These are phyloP conservation scores for Synchytrium microbalum DNA, from an alignment of 371 early-diverging fungal species.

Conservation along the genomic window DNA sequence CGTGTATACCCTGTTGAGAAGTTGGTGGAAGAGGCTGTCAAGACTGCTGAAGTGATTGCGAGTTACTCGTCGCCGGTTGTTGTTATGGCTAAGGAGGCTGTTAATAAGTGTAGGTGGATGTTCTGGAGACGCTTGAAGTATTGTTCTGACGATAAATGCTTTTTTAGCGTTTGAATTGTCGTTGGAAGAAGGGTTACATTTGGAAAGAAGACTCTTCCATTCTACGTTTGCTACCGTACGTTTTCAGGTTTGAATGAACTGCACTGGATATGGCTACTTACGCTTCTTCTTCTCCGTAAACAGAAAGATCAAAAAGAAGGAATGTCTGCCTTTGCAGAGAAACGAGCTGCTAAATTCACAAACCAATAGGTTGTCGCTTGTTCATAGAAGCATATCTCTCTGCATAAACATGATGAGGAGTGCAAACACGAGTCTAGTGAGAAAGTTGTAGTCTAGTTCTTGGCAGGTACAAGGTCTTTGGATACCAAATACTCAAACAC, in stretches of 20 bases:
- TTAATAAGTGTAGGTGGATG: conserved; percentile 69
- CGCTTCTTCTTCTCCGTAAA: conserved; percentile 6
- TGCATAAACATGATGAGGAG: too few relatives aligned
- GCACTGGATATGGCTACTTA: too few relatives aligned
- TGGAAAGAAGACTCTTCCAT: conserved; percentile 94
- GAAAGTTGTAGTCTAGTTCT: too few relatives aligned
- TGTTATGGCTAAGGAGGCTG: conserved; percentile 93
- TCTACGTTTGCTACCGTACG: conserved; percentile 80
- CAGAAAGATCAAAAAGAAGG: conserved; percentile 95
- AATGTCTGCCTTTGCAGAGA: conserved; percentile 93
- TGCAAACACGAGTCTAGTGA: too few relatives aligned
- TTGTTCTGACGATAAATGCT: background rate
- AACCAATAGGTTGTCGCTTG: conserved; percentile 82
- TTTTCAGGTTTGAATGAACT: too few relatives aligned
- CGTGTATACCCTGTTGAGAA: conserved; percentile 80
- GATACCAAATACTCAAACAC: too few relatives aligned
- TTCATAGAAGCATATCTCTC: too few relatives aligned
- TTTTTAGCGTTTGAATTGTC: conserved; percentile 76
- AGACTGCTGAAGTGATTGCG: conserved; percentile 82
- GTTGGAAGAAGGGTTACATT: conserved; percentile 76
- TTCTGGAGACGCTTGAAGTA: background rate
- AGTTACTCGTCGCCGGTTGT: conserved; percentile 76
- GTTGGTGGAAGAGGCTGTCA: conserved; percentile 84
- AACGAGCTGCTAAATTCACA: conserved; percentile 83
- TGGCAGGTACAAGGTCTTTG: too few relatives aligned